These are phyloP conservation scores for Calendula officinalis DNA, from an alignment of 129 eudicot genomes.

Conservation along the genomic window DNA sequence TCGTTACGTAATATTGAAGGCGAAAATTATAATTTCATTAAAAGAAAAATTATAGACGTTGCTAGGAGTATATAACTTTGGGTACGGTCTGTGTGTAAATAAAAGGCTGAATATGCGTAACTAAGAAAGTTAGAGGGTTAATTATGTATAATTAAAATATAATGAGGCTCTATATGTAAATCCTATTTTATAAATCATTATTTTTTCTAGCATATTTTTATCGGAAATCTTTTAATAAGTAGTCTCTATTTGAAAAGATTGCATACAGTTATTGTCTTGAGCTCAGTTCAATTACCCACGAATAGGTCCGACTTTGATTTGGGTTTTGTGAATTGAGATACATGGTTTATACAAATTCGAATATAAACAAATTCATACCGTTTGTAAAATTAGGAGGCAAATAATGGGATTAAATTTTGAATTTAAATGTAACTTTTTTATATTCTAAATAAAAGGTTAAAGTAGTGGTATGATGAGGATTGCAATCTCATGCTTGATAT, in stretches of 20 bases:
- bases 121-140: too few relatives aligned
- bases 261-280: background rate
- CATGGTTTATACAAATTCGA: background rate
- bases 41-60: too few relatives aligned
- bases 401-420: background rate
- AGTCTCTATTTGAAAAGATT: background rate
- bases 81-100: too few relatives aligned
- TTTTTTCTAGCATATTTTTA: too few relatives aligned
- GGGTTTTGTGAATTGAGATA: background rate
- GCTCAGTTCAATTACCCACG: background rate
- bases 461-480: constrained; percentile 9
- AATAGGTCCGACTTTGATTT: background rate
- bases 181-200: too few relatives aligned
- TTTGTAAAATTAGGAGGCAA: background rate
- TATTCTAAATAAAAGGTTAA: background rate
- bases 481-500: constrained; percentile 33
- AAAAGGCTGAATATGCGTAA: too few relatives aligned
- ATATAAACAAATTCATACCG: background rate
- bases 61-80: too few relatives aligned
- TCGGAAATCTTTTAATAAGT: background rate
- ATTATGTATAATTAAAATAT: too few relatives aligned
- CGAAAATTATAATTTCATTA: constrained; percentile 11
- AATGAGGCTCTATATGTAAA: too few relatives aligned
- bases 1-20: constrained; percentile 18
- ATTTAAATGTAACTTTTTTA: background rate